Conservation (phyloP, 257 asterid species). For the Solanum appendiculatum region DNA sequence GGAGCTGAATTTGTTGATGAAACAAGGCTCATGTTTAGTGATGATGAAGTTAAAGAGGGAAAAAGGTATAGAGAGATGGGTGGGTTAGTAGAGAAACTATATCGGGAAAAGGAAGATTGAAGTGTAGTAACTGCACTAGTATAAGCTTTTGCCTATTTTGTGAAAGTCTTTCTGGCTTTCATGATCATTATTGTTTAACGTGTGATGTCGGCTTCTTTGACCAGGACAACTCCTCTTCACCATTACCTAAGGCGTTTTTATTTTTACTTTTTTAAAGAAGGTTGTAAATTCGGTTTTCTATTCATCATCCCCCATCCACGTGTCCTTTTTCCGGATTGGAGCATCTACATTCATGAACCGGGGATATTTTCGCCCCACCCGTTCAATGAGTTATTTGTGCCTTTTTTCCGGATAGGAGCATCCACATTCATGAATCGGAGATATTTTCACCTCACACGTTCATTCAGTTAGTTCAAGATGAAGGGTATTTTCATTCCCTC, state of each 20-base stretch:
- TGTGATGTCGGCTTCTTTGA: conserved; percentile 21
- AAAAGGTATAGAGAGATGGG: not conserved
- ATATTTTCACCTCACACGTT: too few species aligned
- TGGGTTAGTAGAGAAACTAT: conserved; percentile 7
- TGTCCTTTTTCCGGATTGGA: too few species aligned
- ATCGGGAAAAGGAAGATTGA: conserved; percentile 12
- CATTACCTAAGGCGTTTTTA: not conserved
- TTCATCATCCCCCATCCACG: too few species aligned
- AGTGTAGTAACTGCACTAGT: conserved; percentile 10
- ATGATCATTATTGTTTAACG: conserved; percentile 5
- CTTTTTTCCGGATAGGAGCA: too few species aligned
- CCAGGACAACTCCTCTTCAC: conserved; percentile 2
- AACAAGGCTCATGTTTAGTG: not conserved
- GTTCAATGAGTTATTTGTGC: too few species aligned
- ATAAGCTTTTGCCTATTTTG: conserved; percentile 4
- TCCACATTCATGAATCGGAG: too few species aligned
- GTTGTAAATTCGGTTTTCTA: too few species aligned
- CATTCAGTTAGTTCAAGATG: too few species aligned
- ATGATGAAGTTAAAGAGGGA: not conserved
- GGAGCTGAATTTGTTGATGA: not conserved
- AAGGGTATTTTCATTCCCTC: too few species aligned
- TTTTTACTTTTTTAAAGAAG: too few species aligned
- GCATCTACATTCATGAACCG: too few species aligned
- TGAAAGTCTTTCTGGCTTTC: conserved; percentile 7
- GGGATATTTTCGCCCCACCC: too few species aligned